Evolutionary conservation across 495 filamentous ascomycete species (phyloP).

Genomic region (Aspergillus hancockii): DNA sequence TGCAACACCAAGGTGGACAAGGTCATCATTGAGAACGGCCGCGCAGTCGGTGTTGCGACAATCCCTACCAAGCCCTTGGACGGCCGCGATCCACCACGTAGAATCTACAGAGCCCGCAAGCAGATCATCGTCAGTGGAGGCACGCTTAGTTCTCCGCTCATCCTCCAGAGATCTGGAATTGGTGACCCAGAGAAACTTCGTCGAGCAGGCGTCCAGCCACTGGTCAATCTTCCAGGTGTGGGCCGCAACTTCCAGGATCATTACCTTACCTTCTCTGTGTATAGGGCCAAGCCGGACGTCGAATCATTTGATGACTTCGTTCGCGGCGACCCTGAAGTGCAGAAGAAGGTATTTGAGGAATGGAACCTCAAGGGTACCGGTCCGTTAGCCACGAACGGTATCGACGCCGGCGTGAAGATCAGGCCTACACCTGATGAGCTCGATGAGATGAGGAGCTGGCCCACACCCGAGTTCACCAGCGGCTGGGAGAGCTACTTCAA

Average conservation of each 20-base stretch:
- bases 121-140: constrained; percentile 78
- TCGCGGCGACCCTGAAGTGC: constrained; percentile 68
- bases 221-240: constrained; percentile 78
- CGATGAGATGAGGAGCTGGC: constrained; percentile 64
- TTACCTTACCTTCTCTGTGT: constrained; percentile 77
- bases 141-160: constrained; percentile 75
- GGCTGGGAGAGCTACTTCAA: constrained; percentile 85
- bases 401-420: constrained; percentile 81
- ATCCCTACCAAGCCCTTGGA: constrained; percentile 56
- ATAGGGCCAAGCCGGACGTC: constrained; percentile 72
- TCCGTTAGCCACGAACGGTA: constrained; percentile 79
- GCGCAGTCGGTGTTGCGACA: constrained; percentile 62
- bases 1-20: constrained; percentile 84
- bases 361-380: constrained; percentile 81
- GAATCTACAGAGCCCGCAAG: constrained; percentile 70
- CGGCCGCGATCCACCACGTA: constrained; percentile 46
- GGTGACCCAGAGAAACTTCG: constrained; percentile 72
- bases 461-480: constrained; percentile 61
- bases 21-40: constrained; percentile 70
- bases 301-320: constrained; percentile 83
- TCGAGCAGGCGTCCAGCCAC: constrained; percentile 66
- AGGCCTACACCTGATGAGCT: constrained; percentile 71
- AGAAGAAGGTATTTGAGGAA: constrained; percentile 69
- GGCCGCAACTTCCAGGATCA: constrained; percentile 86
- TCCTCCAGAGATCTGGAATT: constrained; percentile 75